A percentile compares a stretch with the other conserved stretches of the same genome.
Conservation (phyloP, 306 rosid species). For the Abrus pulchellus region DNA sequence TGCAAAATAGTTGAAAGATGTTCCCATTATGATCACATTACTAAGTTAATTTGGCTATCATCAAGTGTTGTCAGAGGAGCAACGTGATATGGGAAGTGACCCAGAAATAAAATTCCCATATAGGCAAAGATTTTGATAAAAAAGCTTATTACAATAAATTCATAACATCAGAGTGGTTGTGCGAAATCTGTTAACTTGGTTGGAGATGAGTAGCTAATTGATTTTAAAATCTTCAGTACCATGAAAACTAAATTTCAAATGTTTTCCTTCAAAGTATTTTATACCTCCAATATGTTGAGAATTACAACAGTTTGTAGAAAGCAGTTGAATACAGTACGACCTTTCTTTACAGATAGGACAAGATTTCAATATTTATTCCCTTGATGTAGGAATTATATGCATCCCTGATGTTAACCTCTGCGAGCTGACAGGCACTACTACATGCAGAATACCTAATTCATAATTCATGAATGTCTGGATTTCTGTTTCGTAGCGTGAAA, state of each 20-base stretch:
- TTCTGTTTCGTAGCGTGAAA: conserved; percentile 7
- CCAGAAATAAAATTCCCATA: not conserved
- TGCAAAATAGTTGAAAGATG: not conserved
- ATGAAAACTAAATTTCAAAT: not conserved
- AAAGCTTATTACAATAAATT: not conserved
- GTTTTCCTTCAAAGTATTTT: not conserved
- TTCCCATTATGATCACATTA: conserved; percentile 8
- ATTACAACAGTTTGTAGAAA: not conserved
- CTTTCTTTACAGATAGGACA: not conserved
- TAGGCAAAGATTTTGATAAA: not conserved
- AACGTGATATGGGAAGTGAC: not conserved
- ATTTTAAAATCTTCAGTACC: not conserved
- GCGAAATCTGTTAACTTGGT: not conserved
- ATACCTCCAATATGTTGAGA: not conserved
- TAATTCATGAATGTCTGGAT: not conserved
- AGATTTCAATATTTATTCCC: conserved; percentile 1
- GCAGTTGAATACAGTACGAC: conserved; percentile 20
- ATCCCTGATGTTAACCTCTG: not conserved
- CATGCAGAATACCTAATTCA: not conserved
- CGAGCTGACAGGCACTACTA: not conserved
- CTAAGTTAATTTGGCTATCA: not conserved
- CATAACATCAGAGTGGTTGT: not conserved
- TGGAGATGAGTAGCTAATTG: conserved; percentile 6
- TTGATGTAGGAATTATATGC: not conserved
- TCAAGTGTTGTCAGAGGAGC: not conserved